These are phyloP conservation scores for Plantago elongata DNA, from an alignment of 257 asterid species.

Conservation along the genomic window DNA sequence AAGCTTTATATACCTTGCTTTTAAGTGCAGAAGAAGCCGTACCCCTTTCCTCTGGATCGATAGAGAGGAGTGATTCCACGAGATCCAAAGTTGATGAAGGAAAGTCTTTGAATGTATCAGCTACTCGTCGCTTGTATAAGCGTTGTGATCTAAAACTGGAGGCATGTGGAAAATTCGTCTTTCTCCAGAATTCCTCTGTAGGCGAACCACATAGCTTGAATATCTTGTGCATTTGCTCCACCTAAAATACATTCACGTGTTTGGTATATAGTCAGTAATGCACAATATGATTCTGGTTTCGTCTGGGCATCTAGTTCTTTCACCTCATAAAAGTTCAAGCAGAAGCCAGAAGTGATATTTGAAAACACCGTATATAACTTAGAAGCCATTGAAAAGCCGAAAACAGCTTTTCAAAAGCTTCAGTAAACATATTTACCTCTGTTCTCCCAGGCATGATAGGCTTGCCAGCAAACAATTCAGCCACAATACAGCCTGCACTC, in stretches of 20 bases:
- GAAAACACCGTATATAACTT: too few relatives aligned
- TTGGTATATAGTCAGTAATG: background rate
- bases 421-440: slow-evolving; percentile 41
- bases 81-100: slow-evolving; percentile 72
- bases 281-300: too few relatives aligned
- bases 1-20: slow-evolving; percentile 49
- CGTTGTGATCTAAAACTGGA: slow-evolving; percentile 69
- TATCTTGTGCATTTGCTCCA: slow-evolving; percentile 95
- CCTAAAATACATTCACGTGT: slow-evolving; percentile 32
- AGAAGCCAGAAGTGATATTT: too few relatives aligned
- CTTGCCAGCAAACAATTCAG: slow-evolving; percentile 70
- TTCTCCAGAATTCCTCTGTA: slow-evolving; percentile 66
- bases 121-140: slow-evolving; percentile 53
- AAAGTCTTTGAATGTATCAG: slow-evolving; percentile 67
- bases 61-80: slow-evolving; percentile 61
- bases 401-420: background rate
- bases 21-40: slow-evolving; percentile 74
- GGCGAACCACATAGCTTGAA: slow-evolving; percentile 98
- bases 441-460: slow-evolving; percentile 99
- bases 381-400: too few relatives aligned
- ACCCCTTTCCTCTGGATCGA: slow-evolving; percentile 83
- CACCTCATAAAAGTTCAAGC: too few relatives aligned
- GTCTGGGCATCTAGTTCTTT: too few relatives aligned
- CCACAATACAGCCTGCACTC: slow-evolving; percentile 93
- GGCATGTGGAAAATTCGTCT: slow-evolving; percentile 66